phyloP scores from a whole-genome alignment of 179 eudicot genomes.

The Vitellaria paradoxa region DNA sequence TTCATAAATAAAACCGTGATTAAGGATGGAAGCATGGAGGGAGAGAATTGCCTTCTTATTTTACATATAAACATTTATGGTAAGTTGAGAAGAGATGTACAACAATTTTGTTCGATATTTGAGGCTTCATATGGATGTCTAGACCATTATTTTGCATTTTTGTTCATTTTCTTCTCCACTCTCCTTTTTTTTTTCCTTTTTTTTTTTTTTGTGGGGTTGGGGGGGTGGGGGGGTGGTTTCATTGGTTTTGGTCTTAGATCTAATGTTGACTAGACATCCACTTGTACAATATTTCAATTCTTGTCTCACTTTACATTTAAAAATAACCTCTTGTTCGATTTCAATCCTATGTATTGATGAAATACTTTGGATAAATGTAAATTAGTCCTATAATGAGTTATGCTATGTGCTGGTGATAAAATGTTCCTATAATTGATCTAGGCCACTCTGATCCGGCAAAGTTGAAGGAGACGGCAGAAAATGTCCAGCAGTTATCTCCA shows the following conservation, averaged over 20 bases:
- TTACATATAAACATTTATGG: not conserved
- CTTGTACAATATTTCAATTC: not conserved
- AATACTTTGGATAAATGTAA: not conserved
- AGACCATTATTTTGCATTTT: not conserved
- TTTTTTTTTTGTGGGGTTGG: too few relatives aligned
- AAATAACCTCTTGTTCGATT: not conserved
- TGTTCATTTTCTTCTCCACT: not conserved
- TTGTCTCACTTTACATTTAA: not conserved
- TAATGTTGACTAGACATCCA: not conserved
- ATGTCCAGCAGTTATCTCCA: slow-evolving; percentile 57
- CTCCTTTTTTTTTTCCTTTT: too few relatives aligned
- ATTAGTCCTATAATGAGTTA: not conserved
- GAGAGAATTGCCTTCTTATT: too few relatives aligned
- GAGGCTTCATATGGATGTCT: not conserved
- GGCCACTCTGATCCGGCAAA: slow-evolving; percentile 94
- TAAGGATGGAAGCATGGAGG: too few relatives aligned
- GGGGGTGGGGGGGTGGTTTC: too few relatives aligned
- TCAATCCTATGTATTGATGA: not conserved
- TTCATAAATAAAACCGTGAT: too few relatives aligned
- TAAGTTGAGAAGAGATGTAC: not conserved
- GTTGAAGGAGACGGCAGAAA: slow-evolving; percentile 67
- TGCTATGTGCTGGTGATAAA: not conserved
- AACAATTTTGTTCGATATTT: not conserved
- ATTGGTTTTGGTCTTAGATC: slow-evolving; percentile 7
- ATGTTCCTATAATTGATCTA: slow-evolving; percentile 26